phyloP scores from a whole-genome alignment of 2,329 filamentous ascomycete genomes.

The Microsporum audouinii region DNA sequence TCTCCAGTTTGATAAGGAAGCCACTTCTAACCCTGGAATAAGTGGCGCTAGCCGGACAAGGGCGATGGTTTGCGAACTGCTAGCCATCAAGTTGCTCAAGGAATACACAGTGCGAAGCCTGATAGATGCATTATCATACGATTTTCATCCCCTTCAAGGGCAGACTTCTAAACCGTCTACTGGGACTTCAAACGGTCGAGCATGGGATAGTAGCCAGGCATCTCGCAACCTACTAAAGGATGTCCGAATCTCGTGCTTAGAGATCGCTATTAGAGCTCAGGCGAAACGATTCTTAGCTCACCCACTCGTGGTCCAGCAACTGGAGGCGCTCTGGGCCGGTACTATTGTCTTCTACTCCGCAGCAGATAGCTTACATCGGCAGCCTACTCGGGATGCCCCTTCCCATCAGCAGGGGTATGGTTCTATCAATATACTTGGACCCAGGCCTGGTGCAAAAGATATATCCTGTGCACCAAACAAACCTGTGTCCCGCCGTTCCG shows the following conservation, averaged over 20 bases:
- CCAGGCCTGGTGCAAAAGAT: background rate
- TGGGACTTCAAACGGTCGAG: slow-evolving; percentile 24
- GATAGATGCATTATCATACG: slow-evolving; percentile 88
- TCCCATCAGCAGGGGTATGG: slow-evolving; percentile 18
- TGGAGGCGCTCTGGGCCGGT: slow-evolving; percentile 96
- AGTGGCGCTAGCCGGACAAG: slow-evolving; percentile 73
- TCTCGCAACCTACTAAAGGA: slow-evolving; percentile 44
- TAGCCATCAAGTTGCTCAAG: slow-evolving; percentile 79
- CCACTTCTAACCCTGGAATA: slow-evolving; percentile 68
- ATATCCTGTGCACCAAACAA: slow-evolving; percentile 14
- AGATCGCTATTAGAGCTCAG: slow-evolving; percentile 84
- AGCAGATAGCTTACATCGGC: slow-evolving; percentile 70
- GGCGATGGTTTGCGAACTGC: slow-evolving; percentile 77
- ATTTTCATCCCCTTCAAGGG: slow-evolving; percentile 86
- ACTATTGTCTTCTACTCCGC: slow-evolving; percentile 89
- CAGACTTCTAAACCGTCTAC: slow-evolving; percentile 42
- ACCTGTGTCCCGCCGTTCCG: slow-evolving; percentile 49
- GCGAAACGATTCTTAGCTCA: slow-evolving; percentile 88
- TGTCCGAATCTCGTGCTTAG: slow-evolving; percentile 76
- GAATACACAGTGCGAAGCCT: slow-evolving; percentile 82
- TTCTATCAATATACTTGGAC: background rate
- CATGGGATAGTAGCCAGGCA: slow-evolving; percentile 27
- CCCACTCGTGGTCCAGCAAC: slow-evolving; percentile 79
- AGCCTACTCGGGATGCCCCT: slow-evolving; percentile 30
- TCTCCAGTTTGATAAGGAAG: slow-evolving; percentile 83